These are phyloP conservation scores for Plasmodiophora brassicae DNA, from an alignment of 208 protist species.

Conservation along the genomic window DNA sequence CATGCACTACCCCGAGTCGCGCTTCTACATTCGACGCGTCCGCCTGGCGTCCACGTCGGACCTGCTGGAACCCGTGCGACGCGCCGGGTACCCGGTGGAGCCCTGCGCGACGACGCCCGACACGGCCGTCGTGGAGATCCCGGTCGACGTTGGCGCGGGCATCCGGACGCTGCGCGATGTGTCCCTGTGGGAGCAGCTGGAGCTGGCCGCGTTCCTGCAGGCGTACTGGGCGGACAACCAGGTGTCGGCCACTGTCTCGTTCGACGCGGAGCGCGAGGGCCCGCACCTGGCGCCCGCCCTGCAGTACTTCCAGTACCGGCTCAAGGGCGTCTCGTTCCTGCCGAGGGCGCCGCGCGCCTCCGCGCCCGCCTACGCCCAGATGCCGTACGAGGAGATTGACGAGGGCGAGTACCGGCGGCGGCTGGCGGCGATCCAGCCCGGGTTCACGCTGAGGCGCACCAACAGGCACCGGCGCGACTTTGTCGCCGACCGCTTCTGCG, in stretches of 20 bases:
- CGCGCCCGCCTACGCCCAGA: slow-evolving; percentile 58
- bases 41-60: slow-evolving; percentile 43
- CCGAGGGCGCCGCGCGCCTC: slow-evolving; percentile 46
- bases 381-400: slow-evolving; percentile 68
- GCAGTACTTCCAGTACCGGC: slow-evolving; percentile 72
- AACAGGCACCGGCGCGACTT: too few species aligned
- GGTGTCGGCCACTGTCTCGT: slow-evolving; percentile 67
- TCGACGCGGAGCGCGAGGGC: slow-evolving; percentile 64
- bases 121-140: slow-evolving; percentile 65
- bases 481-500: too few species aligned
- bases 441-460: too few species aligned
- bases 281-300: slow-evolving; percentile 60
- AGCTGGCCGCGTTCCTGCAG: slow-evolving; percentile 69
- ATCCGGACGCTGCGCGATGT: slow-evolving; percentile 58
- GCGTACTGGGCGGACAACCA: slow-evolving; percentile 71
- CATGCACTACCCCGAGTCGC: slow-evolving; percentile 67
- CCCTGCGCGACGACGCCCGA: slow-evolving; percentile 37
- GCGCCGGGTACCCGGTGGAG: slow-evolving; percentile 65
- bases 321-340: slow-evolving; percentile 71
- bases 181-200: slow-evolving; percentile 75
- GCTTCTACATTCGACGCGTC: slow-evolving; percentile 67
- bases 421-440: background rate
- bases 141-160: slow-evolving; percentile 61
- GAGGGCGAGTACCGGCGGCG: slow-evolving; percentile 51
- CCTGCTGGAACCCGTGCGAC: slow-evolving; percentile 47